These are phyloP conservation scores for Aspergillus neoniger DNA, from an alignment of 2,329 filamentous ascomycete genomes.

Conservation along the genomic window DNA sequence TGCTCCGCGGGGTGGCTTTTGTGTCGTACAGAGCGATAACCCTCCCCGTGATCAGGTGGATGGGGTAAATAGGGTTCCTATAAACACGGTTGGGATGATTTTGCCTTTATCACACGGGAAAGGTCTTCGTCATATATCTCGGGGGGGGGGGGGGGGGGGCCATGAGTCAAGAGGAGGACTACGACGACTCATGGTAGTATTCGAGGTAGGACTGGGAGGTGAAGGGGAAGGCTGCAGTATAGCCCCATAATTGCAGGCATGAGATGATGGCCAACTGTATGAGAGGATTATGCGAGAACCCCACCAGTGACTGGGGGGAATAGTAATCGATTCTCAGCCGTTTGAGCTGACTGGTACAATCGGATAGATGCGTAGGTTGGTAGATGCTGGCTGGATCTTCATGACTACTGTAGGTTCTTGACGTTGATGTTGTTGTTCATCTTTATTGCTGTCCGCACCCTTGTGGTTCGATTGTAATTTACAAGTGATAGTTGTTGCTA, in stretches of 20 bases:
- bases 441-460: neutral
- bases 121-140: constrained; percentile 7
- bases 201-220: neutral
- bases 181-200: neutral
- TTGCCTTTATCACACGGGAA: constrained; percentile 7
- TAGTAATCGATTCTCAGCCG: neutral
- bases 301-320: neutral
- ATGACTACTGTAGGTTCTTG: neutral
- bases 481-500: neutral
- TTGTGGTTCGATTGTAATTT: neutral
- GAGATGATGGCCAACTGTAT: neutral
- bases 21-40: constrained; percentile 3
- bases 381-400: neutral
- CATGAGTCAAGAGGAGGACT: neutral
- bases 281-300: neutral
- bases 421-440: neutral
- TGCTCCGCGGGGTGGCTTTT: constrained; percentile 1
- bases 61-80: constrained; percentile 1
- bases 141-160: too few relatives aligned
- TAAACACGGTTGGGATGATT: constrained; percentile 2
- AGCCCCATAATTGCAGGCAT: neutral
- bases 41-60: constrained; percentile 1
- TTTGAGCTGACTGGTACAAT: neutral
- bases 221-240: neutral
- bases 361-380: neutral